Base-by-base conservation (phyloP, 495 filamentous ascomycete genomes). In the Paragyromitra xinjiangensis region DNA sequence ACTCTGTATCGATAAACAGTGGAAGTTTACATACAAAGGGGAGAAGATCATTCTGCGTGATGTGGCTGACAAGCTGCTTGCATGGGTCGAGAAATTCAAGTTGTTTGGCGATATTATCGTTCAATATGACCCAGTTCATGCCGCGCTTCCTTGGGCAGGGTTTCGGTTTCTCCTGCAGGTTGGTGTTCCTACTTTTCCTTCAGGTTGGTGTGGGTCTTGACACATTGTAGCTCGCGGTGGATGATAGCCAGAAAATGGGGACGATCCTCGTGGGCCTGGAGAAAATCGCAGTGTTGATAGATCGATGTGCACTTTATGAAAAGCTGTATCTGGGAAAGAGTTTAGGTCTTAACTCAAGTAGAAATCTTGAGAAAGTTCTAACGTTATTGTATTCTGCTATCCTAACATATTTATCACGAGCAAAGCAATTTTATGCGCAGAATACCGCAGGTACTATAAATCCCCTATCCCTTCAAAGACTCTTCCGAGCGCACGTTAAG, bases 111-210 rank as follows among this genome's bases (percentile, higher is more conserved):
- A 86, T 74, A 74, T 83, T 9, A 81, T 82, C 3, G 72, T 82
- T 12, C 80, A 83, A 68, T 83, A 82, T 73, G 85, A 87, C 78
- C 84, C 85, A 12, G 80, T 53, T 1, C 83, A 87, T 81, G 83
- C 84, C 14, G 81, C 82, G 11, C 78, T 88, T 22, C 85, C 86
- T 7, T 87, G 86, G 86, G 86, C 84, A 5, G 85, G 70, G 5
- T 80, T 87, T n/a, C 70, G 83, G 14, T 85, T 87, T 55, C 61
- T 87, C 6, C 73, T 87, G 22, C 79, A 83, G 73, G 83, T 84
- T 24, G 16, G 50, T 8, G 3, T 19, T 53, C 50, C 50, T 53
- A 7, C 16, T 16, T 9, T 48, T 11, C 24, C 12, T 48, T 48
- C 44, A 24, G 12, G 26, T 9, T 34, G 9, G 9, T 14, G 8